Conservation (phyloP, 495 filamentous ascomycete species). For the Chaetomium tenue region DNA sequence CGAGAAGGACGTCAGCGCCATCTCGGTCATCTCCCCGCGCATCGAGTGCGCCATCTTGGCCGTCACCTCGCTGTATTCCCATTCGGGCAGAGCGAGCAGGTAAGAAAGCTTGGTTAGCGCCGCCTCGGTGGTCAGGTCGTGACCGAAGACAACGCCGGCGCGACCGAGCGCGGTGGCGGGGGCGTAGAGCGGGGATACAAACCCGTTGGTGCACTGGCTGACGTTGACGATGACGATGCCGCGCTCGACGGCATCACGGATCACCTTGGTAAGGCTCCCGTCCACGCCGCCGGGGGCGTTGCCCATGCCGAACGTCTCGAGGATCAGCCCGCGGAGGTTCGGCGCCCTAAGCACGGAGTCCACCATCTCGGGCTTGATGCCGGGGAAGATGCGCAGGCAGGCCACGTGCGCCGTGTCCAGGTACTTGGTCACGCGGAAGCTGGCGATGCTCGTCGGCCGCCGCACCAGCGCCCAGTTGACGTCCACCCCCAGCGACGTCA, state of each 20-base stretch:
- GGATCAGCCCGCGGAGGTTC: slow-evolving; percentile 74
- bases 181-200: slow-evolving; percentile 87
- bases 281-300: slow-evolving; percentile 88
- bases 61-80: slow-evolving; percentile 61
- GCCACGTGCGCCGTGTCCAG: slow-evolving; percentile 87
- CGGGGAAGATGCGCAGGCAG: slow-evolving; percentile 91
- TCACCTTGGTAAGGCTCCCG: slow-evolving; percentile 75
- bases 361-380: slow-evolving; percentile 92
- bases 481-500: slow-evolving; percentile 75
- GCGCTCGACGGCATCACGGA: slow-evolving; percentile 70
- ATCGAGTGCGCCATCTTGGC: slow-evolving; percentile 71
- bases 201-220: slow-evolving; percentile 86
- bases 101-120: slow-evolving; percentile 93
- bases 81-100: slow-evolving; percentile 66
- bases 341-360: slow-evolving; percentile 80
- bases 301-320: slow-evolving; percentile 95
- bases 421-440: slow-evolving; percentile 73
- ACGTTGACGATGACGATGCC: slow-evolving; percentile 91
- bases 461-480: slow-evolving; percentile 82
- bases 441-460: slow-evolving; percentile 67
- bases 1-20: slow-evolving; percentile 58
- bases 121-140: slow-evolving; percentile 91
- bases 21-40: slow-evolving; percentile 85
- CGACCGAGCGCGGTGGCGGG: slow-evolving; percentile 83
- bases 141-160: slow-evolving; percentile 86